Evolutionary conservation across 352 stramenopile genomes (phyloP), one percentile per base, ranked within the genome.

Genomic region (Pythium chondricola): DNA sequence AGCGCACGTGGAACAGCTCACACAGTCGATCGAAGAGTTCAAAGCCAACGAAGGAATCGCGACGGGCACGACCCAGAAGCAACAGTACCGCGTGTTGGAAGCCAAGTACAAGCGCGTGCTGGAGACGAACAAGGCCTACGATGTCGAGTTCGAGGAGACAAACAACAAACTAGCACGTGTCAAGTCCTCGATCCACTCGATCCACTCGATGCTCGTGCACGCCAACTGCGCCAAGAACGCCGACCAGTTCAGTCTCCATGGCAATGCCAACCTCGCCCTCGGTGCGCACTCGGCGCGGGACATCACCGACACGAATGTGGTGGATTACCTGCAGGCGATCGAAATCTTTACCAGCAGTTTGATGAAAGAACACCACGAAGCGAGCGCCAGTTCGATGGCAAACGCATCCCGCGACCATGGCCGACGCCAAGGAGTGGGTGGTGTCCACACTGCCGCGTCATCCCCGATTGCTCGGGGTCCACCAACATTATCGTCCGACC

Each of bases 261-360:
- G 61, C 11, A 64, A 47, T 10, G 51, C 59, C 1, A 61, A 61
- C n/a, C 14, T 63, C 20, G 42, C 56, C 17, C 35, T 68, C 2
- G 59, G 51, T 3, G 47, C 56, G 26, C 58, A 65, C 31, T 70
- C 67, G n/a, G 65, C 63, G 13, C 42, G 65, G 3, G 71, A 81
- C 42, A 58, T 83, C 24, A 83, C 71, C 0, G 74, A 87, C 32
- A 46, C 69, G 24, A 90, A 86, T 37, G 68, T 87, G 25, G 64
- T 90, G 27, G 79, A 87, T 48, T 88, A 83, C 29, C 63, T 88
- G n/a, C 71, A 87, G 46, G 76, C 69, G 14, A 83, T 90, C 32
- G 76, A 90, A 60, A 83, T 67, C 44, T 87, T 82, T 44, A 66
- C 73, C 11, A 87, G 74, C 20, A 67, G 72, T 9, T 48, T 88